Conservation (phyloP, 371 early-diverging fungal species). For the Mucor plumbeus region DNA sequence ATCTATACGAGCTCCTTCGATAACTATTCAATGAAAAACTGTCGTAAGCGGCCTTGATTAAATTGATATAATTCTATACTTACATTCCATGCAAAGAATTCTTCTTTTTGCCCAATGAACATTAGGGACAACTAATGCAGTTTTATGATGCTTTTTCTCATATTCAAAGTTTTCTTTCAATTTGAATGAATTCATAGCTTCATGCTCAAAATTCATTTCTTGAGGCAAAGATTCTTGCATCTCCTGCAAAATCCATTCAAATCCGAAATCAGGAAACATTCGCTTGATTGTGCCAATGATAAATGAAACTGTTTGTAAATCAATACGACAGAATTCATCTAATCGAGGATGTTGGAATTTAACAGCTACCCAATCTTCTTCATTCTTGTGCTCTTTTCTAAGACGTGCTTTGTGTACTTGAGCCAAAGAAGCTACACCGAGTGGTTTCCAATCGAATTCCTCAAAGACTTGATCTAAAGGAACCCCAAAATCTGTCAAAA, state of each 20-base stretch:
- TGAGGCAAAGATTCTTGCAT: constrained; percentile 83
- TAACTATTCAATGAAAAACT: constrained; percentile 36
- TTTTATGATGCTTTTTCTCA: constrained; percentile 25
- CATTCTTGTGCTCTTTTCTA: constrained; percentile 40
- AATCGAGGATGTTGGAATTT: constrained; percentile 92
- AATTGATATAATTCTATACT: constrained; percentile 9
- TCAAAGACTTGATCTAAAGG: constrained; percentile 68
- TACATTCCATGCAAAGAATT: constrained; percentile 83
- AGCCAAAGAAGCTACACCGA: constrained; percentile 88
- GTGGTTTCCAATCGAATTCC: constrained; percentile 73
- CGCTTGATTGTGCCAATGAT: constrained; percentile 68
- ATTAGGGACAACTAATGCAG: constrained; percentile 66
- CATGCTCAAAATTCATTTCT: constrained; percentile 87
- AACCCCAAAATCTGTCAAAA: constrained; percentile 72
- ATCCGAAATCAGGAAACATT: constrained; percentile 89
- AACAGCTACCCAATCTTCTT: constrained; percentile 78
- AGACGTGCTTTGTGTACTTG: constrained; percentile 83
- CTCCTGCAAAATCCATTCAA: constrained; percentile 91
- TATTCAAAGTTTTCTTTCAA: constrained; percentile 66
- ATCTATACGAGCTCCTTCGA: constrained; percentile 79
- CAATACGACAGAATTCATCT: constrained; percentile 77
- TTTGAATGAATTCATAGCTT: constrained; percentile 76
- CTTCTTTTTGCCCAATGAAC: constrained; percentile 71
- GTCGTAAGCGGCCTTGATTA: no score
- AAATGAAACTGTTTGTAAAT: constrained; percentile 75